These are phyloP conservation scores for Rhododendron griersonianum DNA, from an alignment of 148 eudicot genomes.

Conservation along the genomic window DNA sequence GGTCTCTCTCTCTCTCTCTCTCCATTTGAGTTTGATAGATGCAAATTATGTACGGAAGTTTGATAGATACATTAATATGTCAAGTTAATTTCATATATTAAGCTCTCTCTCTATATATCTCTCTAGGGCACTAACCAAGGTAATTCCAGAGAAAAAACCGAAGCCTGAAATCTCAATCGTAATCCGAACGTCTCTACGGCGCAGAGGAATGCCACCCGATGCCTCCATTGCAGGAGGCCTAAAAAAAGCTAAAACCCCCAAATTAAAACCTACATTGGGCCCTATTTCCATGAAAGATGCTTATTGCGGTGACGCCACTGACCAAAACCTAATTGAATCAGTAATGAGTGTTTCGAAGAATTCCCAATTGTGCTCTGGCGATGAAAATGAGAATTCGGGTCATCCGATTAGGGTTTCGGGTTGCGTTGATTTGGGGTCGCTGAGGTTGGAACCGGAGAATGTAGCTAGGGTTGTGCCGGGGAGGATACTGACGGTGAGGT, in stretches of 20 bases:
- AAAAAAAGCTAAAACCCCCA: not conserved
- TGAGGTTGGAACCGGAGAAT: slow-evolving; percentile 29
- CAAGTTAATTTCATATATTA: too few relatives aligned
- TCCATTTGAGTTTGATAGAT: not conserved
- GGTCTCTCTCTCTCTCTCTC: slow-evolving; percentile 23
- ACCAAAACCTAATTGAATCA: slow-evolving; percentile 30
- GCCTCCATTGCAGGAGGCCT: too few relatives aligned
- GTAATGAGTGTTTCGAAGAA: slow-evolving; percentile 24
- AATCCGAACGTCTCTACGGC: not conserved
- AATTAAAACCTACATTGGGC: slow-evolving; percentile 14
- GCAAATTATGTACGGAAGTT: not conserved
- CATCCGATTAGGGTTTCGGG: slow-evolving; percentile 19
- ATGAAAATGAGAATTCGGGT: not conserved
- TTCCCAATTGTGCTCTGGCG: not conserved
- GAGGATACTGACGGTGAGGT: slow-evolving; percentile 42
- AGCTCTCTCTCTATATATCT: too few relatives aligned
- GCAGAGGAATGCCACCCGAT: not conserved
- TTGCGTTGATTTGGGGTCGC: slow-evolving; percentile 32
- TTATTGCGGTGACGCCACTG: slow-evolving; percentile 32
- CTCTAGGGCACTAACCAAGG: not conserved
- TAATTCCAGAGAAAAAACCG: too few relatives aligned
- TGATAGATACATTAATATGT: not conserved
- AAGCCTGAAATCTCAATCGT: not conserved
- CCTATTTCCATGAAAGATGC: slow-evolving; percentile 53
- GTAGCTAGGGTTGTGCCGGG: slow-evolving; percentile 77